These are phyloP conservation scores for Boletellus emodensis DNA, from an alignment of 768 basidiomycete species.

Conservation along the genomic window DNA sequence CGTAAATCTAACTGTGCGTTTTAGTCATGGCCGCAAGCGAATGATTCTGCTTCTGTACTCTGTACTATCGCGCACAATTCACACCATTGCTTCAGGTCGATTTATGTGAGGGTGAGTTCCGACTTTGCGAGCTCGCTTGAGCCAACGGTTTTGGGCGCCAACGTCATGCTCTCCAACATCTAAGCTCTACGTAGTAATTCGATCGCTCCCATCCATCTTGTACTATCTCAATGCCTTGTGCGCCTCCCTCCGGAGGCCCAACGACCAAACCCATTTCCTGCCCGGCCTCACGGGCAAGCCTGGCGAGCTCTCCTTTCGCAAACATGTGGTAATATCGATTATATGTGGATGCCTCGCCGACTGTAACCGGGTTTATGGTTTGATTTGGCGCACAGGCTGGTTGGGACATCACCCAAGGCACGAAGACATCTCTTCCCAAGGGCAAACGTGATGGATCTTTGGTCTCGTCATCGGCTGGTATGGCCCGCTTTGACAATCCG, in stretches of 20 bases:
- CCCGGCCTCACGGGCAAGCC: constrained; percentile 63
- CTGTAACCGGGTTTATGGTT: constrained; percentile 9
- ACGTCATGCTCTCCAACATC: constrained; percentile 49
- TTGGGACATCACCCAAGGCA: constrained; percentile 76
- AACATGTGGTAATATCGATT: constrained; percentile 98
- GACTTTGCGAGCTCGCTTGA: constrained; percentile 3
- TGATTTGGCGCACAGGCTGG: constrained; percentile 22
- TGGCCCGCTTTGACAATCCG: constrained; percentile 68
- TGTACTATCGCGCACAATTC: constrained; percentile 27
- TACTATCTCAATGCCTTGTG: constrained; percentile 59
- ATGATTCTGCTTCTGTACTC: constrained; percentile 42
- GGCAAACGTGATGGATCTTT: background rate
- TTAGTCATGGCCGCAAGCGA: constrained; percentile 92
- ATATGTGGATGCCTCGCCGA: constrained; percentile 41
- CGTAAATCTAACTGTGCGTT: constrained; percentile 12
- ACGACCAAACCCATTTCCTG: constrained; percentile 50
- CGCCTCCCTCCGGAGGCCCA: constrained; percentile 30
- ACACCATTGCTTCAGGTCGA: constrained; percentile 12
- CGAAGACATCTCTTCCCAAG: constrained; percentile 76
- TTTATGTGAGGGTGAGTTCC: background rate
- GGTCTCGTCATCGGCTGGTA: constrained; percentile 33
- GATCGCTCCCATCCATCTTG: constrained; percentile 84
- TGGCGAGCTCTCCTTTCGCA: constrained; percentile 67
- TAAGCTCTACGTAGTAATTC: constrained; percentile 80
- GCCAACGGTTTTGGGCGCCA: background rate